Evolutionary conservation across 805 yeast genomes (phyloP), one percentile per base, ranked within the genome.

Genomic region (Candida vaughaniae): DNA sequence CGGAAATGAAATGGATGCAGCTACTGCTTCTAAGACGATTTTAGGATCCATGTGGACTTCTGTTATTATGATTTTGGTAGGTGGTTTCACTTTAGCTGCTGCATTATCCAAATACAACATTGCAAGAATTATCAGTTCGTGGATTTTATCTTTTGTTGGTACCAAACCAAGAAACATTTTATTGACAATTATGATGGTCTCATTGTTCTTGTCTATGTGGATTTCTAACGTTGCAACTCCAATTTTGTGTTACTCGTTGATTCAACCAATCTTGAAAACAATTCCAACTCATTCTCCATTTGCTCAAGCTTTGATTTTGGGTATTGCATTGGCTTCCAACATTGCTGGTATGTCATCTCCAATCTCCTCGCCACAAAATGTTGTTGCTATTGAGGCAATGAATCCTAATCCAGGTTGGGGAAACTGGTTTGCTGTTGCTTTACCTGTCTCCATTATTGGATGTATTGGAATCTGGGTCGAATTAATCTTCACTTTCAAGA

Each of bases 331-430:
- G 39, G 95, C 98, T 2, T 84, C 95, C 6, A 88, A 91, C 56
- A 69, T 91, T 32, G 98, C 96, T 16, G 99, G 99, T 47, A 91
- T 90, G 95, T 84, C 96, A 0, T 87, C 96, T 3, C 99, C 99
- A 6, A 91, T 91, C 53, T 90, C 97, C 1, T 87, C 96, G 3
- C 99, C 99, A 1, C 99, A 91, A 56, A 91, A 91, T 59, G 86
- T 91, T 45, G 81, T 91, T 51, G 95, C 96, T 1, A 72, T 91
- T 34, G 90, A 87, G 39, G 69, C 82, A 48, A 91, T 91, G 98
- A 72, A 71, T 39, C 95, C 95, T 1, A 78, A 83, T 32, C 83
- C 83, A 11, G 75, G 78, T 6, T 91, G 99, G 99, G 81, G 82
- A 8, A 85, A 87, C 56, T 91, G 99, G 99, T 93, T 91, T 59